Base-by-base conservation (phyloP, 768 basidiomycete species). In the Trametes coccinea region DNA sequence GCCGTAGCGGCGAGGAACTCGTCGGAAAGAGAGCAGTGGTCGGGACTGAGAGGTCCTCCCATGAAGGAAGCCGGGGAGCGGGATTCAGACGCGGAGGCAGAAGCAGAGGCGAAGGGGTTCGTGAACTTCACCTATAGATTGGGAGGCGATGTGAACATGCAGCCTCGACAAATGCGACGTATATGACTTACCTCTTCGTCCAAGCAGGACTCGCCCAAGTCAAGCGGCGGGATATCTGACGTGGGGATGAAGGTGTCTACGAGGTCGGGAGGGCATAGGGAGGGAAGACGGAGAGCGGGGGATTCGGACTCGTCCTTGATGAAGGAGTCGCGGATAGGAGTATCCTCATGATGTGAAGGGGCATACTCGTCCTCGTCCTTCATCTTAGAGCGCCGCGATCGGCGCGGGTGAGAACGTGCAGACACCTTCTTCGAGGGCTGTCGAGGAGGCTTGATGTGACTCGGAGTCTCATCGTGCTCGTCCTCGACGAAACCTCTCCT, bases 211-310 rank as follows among this genome's bases (percentile, higher is more conserved):
- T 40, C 46, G 5, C 56, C 59, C 11, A 66, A 51, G 39, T 61
- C 60, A 14, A 66, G 41, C 1, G 54, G 59, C 4, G 66, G 66
- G 17, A 66, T 66, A 7, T 63, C 59, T 13, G 43, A 48, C 6
- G 61, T 66, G 1, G 61, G 53, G 2, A 66, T 47, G 56, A 59
- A 65, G 9, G 34, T 34, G 7, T 56, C 53, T n/a, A 14, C 37
- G 33, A n/a, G 16, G 14, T 40, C 27, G n/a, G 43, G 31, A 39
- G 27, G 51, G 22, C 33, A n/a, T 7, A 16, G 14, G 17, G 16
- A 7, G n/a, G 27, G 30, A 14, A 22, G 45, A 46, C 3, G 16
- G 11, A 43, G n/a, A 7, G 17, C 37, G 2, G 53, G 48, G 13
- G 61, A 47, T 13, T 17, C 16, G 17, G 40, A 49, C 31, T 48